Evolutionary conservation across 192 early-diverging fungal genomes (phyloP), one percentile per base, ranked within the genome.

Genomic region (Fimicolochytrium jonesii): DNA sequence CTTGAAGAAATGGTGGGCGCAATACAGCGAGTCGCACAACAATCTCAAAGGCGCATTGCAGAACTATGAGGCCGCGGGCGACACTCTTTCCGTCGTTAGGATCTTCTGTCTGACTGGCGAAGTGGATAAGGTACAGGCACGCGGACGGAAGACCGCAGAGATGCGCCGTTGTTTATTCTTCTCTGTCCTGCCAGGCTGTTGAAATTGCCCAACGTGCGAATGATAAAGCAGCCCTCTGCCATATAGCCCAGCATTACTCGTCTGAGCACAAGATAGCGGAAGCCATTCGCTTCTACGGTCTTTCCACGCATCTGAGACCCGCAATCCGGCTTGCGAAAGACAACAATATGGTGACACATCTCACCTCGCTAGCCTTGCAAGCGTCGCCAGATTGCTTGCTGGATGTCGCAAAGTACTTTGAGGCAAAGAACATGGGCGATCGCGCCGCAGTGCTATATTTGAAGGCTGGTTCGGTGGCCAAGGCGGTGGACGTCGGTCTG

Each of bases 1-100:
- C 7, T 57, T 80, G 6, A 72, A 70, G 30, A 75, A 71, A 45
- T 84, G 82, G 82, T 80, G 76, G 76, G 82, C 72, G 10, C 80
- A 84, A 66, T 79, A 80, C 60, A 57, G 59, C 30, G 82, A 84
- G 56, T 61, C 59, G 10, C 50, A 70, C 6, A 68, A 66, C 11
- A 70, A 83, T 56, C 31, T 60, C 25, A 55, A 43, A 2, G 66
- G 57, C 20, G 79, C 82, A 4, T 26, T 79, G 20, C 72, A 71
- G 47, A 70, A 68, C 49, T 85, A 85, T 58, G 70, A 77, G 23
- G 41, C 45, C 37, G 54, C 71, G n/a, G 64, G 60, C 13, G 83
- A 85, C 59, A 50, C 59, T 4, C 59, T 74, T 13, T 73, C 78
- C 11, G 58, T 72, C 44, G 79, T 82, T 18, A 53, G 80, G 22